phyloP scores from a whole-genome alignment of 345 rosid species.

The Eucalyptus marginata region DNA sequence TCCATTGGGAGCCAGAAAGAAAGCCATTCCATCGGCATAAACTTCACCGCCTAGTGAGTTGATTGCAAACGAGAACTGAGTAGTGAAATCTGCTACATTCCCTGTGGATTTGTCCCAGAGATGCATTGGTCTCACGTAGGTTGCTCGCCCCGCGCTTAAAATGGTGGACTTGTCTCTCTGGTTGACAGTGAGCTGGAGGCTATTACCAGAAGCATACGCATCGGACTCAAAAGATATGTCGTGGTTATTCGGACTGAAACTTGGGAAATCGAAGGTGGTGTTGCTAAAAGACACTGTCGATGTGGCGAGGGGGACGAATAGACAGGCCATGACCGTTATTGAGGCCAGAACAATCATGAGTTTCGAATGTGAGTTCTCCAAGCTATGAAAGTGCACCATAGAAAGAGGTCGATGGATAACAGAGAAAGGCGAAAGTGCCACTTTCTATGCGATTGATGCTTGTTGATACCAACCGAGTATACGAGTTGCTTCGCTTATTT shows the following conservation, averaged over 20 bases:
- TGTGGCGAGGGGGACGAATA: not conserved
- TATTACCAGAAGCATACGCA: not conserved
- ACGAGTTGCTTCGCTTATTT: rapidly evolving
- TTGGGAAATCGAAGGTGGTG: not conserved
- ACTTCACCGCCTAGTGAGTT: rapidly evolving
- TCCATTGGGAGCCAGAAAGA: not conserved
- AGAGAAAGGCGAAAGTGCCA: not conserved
- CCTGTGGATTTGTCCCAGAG: not conserved
- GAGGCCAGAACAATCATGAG: not conserved
- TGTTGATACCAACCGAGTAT: not conserved
- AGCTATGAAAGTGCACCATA: not conserved
- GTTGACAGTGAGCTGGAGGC: not conserved
- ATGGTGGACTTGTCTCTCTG: not conserved
- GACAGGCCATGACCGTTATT: not conserved
- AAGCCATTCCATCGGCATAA: not conserved
- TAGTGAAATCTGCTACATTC: not conserved
- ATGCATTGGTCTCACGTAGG: not conserved
- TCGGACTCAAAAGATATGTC: not conserved
- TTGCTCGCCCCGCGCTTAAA: not conserved
- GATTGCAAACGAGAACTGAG: not conserved
- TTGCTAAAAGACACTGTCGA: not conserved
- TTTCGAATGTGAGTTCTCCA: not conserved
- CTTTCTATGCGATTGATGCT: not conserved
- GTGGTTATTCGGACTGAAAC: not conserved
- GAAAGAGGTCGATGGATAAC: not conserved